A percentile compares a stretch with the other conserved stretches of the same genome.
Conservation (phyloP, 805 yeast species). For the Kurtzmaniella fragi region DNA sequence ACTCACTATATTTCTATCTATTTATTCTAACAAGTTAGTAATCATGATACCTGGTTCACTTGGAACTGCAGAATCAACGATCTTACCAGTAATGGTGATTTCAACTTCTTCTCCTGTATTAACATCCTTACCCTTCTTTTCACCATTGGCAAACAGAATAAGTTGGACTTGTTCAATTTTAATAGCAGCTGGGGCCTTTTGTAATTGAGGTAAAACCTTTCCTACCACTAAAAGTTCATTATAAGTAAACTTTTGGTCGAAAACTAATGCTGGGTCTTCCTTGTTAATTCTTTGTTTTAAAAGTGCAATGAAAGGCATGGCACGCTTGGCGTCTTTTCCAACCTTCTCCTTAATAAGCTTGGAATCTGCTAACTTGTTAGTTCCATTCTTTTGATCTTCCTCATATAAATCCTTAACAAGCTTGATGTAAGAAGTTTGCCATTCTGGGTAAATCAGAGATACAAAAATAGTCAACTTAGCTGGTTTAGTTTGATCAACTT, state of each 20-base stretch:
- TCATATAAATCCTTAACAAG: conserved; percentile 75
- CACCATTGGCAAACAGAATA: conserved; percentile 60
- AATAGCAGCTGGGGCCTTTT: conserved; percentile 58
- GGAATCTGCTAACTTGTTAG: conserved; percentile 58
- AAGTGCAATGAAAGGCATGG: conserved; percentile 92
- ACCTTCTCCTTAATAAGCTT: conserved; percentile 58
- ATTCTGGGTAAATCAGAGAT: conserved; percentile 72
- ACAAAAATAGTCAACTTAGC: conserved; percentile 68
- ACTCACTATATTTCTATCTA: neutral
- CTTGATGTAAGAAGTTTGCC: conserved; percentile 57
- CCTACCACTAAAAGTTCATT: conserved; percentile 68
- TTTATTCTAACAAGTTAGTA: conserved; percentile 45
- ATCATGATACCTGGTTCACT: conserved; percentile 88
- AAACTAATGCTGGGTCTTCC: conserved; percentile 72
- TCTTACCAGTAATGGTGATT: conserved; percentile 60
- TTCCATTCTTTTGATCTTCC: conserved; percentile 8
- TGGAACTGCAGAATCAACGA: conserved; percentile 80
- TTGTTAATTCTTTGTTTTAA: conserved; percentile 73
- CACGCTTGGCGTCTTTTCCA: conserved; percentile 91
- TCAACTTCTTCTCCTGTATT: conserved; percentile 66
- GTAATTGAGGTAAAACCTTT: conserved; percentile 48
- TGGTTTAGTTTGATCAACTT: conserved; percentile 71
- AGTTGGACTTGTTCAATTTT: conserved; percentile 53
- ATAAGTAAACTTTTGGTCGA: conserved; percentile 84
- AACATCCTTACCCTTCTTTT: conserved; percentile 57